Base-by-base conservation (phyloP, 1,139 yeast species). In the Taphrina deformans region DNA sequence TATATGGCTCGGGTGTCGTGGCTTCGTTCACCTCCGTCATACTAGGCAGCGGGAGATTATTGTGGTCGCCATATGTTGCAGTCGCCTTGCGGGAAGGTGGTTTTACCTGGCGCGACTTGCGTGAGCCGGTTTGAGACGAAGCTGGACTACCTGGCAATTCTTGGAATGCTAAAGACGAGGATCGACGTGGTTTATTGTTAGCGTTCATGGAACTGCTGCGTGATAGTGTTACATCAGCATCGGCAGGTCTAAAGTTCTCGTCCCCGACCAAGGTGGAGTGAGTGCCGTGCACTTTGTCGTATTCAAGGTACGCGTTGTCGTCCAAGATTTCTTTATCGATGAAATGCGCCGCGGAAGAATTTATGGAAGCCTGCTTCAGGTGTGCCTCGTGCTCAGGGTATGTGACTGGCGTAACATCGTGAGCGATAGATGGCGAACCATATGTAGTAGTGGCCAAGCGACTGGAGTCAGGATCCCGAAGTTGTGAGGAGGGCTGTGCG, bases 71-170 rank as follows among this genome's bases (percentile, higher is more conserved):
- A 40, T 59, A 59, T 31, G 63, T 48, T 12, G 63, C 63, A 12
- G 63, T 59, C n/a, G 63, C 56, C 26, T 59, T 51, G 21, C 63
- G 24, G 16, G 63, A 59, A 10, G 63, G 63, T 7, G 52, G 41
- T 41, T 50, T 59, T 21, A 38, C 16, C 7, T 44, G 56, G 9
- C 63, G 21, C 10, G 50, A 35, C n/a, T 27, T 26, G 18, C 56
- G 35, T 0, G 50, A 14, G 12, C 31, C 41, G 2, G 26, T 46
- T 12, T 48, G 50, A 2, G 62, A 27, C 4, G 55, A 31, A 2
- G 41, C 56, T 26, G 63, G 63, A 21, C 63, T 59, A 3, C 63
- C 63, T 10, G 63, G 56, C 16, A 59, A 27, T 40, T 59, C 63
- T 24, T 31, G 44, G 45, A 59, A 59, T 18, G 63, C 63, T 23